Percentiles rank a stretch among this genome's conserved stretches.
Evolutionary conservation across 2,329 filamentous ascomycete genomes (phyloP).

Genomic region (Colletotrichum sp.): DNA sequence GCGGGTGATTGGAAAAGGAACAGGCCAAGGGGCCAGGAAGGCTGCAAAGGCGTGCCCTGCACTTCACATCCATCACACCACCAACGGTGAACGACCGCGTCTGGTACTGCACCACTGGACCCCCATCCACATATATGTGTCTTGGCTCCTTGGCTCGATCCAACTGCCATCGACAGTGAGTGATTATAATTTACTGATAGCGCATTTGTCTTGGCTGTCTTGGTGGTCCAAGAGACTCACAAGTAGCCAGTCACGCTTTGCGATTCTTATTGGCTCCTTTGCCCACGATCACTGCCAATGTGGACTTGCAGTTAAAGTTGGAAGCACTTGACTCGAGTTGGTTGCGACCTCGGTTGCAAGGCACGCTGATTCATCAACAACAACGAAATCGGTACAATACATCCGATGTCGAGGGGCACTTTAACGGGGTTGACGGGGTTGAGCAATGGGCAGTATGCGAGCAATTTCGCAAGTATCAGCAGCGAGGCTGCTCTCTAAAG

Average conservation of each 20-base stretch:
- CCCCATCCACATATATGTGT: not conserved
- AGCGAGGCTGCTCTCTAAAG: not conserved
- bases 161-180: not conserved
- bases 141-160: conserved; percentile 2
- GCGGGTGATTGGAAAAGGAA: not conserved
- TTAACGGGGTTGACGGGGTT: not conserved
- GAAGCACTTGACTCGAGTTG: not conserved
- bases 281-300: not conserved
- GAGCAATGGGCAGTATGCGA: not conserved
- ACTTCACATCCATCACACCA: not conserved
- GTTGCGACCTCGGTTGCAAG: not conserved
- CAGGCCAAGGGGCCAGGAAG: not conserved
- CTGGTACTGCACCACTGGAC: not conserved
- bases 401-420: not conserved
- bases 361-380: not conserved
- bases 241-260: not conserved
- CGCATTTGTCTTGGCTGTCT: not conserved
- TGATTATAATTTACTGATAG: not conserved
- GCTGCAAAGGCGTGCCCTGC: not conserved
- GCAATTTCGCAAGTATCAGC: not conserved
- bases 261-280: not conserved
- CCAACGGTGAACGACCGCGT: not conserved
- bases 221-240: not conserved
- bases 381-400: not conserved
- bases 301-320: not conserved